phyloP scores from a whole-genome alignment of 192 early-diverging fungal species.

The Entophlyctis luteolus region DNA sequence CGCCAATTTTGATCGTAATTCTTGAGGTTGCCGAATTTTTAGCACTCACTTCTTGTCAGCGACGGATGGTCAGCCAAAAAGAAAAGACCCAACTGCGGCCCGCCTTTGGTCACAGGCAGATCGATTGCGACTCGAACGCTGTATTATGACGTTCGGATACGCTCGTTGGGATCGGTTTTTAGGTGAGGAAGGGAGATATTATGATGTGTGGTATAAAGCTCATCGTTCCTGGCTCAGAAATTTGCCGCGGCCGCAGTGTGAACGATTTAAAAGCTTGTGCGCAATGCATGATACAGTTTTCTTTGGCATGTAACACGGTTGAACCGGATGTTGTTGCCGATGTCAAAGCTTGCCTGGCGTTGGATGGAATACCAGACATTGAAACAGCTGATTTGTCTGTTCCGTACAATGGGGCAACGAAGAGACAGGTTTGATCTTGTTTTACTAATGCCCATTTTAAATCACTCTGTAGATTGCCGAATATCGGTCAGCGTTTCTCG shows the following conservation, averaged over 20 bases:
- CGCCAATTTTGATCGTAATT: constrained; percentile 14
- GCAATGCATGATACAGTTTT: constrained; percentile 41
- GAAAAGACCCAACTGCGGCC: background rate
- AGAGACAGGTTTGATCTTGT: constrained; percentile 53
- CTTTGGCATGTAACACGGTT: constrained; percentile 46
- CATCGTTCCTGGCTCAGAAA: constrained; percentile 27
- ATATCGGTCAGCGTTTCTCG: constrained; percentile 65
- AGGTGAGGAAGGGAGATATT: background rate
- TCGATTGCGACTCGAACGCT: constrained; percentile 46
- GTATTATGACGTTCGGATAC: constrained; percentile 53
- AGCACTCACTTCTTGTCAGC: background rate
- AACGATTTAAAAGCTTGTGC: constrained; percentile 33
- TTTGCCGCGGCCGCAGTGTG: constrained; percentile 49
- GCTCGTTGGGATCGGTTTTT: constrained; percentile 61
- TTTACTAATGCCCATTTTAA: background rate
- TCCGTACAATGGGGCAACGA: constrained; percentile 63
- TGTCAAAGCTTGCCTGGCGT: constrained; percentile 47
- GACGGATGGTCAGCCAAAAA: background rate
- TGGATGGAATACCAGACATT: constrained; percentile 23
- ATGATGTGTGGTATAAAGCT: background rate
- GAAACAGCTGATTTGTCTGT: constrained; percentile 43
- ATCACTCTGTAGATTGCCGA: constrained; percentile 45
- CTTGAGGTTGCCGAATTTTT: background rate
- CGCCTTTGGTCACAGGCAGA: constrained; percentile 55
- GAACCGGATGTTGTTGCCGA: constrained; percentile 62